Evolutionary conservation across 768 basidiomycete species (phyloP), one percentile per base, ranked within the genome.

Genomic region (Boletus rubropictus): DNA sequence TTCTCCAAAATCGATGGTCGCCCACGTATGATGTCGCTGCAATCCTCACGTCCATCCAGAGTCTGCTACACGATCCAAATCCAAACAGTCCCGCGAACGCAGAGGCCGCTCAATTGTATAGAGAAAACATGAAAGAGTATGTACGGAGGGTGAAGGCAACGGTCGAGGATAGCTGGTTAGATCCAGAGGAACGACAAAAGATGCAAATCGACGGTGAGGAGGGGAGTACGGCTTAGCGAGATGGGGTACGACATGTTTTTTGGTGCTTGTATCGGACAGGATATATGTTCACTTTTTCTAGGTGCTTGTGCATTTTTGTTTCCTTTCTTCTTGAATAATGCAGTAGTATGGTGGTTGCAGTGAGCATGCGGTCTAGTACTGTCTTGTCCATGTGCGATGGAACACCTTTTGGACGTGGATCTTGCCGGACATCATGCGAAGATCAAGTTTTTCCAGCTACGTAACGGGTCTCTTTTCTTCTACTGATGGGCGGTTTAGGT

Each of bases 21-120:
- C 96, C 96, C 6, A 98, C 96, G 1, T 99, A 99, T 68, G 96
- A 99, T 62, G 96, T 99, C 44, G 92, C 94, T 17, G 96, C 96
- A 24, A 97, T 98, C 69, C 75, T 99, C 59, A 99, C 96, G 8
- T 89, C 85, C 56, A 95, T 99, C 49, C 96, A 98, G 67, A 89
- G 86, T 66, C 71, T 99, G 46, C 72, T 99, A 50, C 94, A 98
- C 61, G 96, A 99, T 68, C 96, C 96, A 11, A 99, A 99, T 67
- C 95, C 95, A 2, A 92, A 93, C 65, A 95, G 92, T 61, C 95
- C 96, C 12, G 96, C 95, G 4, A 99, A 99, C 62, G 95, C 93
- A 3, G 96, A 99, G 69, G 96, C 96, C 0, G 96, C 96, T 6
- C 90, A 93, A 69, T 68, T 99, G 51, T 99, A 94, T 62, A 74